A percentile compares a stretch with the other conserved stretches of the same genome.
Conservation (phyloP, 2,329 filamentous ascomycete genomes). For the Epichloe hybrida region DNA sequence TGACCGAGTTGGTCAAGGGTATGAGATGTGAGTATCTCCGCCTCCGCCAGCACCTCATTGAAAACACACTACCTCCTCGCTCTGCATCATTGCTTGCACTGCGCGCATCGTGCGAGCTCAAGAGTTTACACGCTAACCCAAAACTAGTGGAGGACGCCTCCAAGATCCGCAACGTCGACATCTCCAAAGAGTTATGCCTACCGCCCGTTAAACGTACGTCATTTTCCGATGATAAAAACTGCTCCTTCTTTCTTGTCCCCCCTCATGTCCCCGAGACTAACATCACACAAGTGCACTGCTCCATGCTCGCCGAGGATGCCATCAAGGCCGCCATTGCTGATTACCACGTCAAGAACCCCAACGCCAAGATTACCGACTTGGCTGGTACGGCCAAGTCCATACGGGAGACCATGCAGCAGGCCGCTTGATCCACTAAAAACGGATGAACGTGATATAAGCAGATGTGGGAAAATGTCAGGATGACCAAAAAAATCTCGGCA, state of each 20-base stretch:
- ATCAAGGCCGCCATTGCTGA: conserved; percentile 85
- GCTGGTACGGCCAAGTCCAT: conserved; percentile 48
- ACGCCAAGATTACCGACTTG: conserved; percentile 52
- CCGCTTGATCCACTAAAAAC: conserved; percentile 1
- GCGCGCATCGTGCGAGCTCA: neutral
- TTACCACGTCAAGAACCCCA: conserved; percentile 65
- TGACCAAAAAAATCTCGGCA: neutral
- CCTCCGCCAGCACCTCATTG: neutral
- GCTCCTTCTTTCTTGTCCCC: conserved; percentile 13
- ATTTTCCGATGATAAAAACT: neutral
- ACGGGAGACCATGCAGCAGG: conserved; percentile 8
- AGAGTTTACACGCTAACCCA: no score
- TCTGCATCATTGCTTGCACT: neutral
- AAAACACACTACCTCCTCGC: no score
- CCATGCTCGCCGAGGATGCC: conserved; percentile 81
- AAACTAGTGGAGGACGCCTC: conserved; percentile 65
- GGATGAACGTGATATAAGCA: neutral
- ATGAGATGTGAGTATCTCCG: conserved; percentile 45
- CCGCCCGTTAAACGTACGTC: conserved; percentile 74
- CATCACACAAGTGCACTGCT: conserved; percentile 62
- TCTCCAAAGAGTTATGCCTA: conserved; percentile 87
- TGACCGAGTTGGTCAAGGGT: conserved; percentile 87
- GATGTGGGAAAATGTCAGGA: neutral
- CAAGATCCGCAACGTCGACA: conserved; percentile 92
- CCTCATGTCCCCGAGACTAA: neutral